These are phyloP conservation scores for Litchi chinensis DNA, from an alignment of 345 rosid genomes.

Conservation along the genomic window DNA sequence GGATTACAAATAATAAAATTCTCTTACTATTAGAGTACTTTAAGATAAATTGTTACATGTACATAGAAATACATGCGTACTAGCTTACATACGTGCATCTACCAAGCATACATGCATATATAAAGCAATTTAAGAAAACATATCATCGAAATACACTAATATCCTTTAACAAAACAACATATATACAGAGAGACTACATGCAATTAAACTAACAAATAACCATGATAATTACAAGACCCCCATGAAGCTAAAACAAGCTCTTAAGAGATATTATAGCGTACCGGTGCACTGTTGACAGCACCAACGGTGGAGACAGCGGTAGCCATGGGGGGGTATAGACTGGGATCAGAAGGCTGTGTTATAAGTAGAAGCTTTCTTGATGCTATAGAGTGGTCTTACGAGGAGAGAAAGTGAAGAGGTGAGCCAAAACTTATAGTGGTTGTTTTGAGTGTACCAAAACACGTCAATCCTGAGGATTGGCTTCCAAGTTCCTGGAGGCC, in stretches of 20 bases:
- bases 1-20: too few species aligned
- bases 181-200: neutral
- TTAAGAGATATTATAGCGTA: constrained; percentile 6
- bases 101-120: neutral
- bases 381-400: neutral
- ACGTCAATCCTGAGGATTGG: constrained; percentile 22
- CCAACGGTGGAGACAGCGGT: constrained; percentile 80
- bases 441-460: constrained; percentile 36
- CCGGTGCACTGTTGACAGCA: constrained; percentile 74
- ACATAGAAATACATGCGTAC: too few species aligned
- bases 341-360: constrained; percentile 1
- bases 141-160: neutral
- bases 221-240: neutral
- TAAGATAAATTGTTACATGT: too few species aligned
- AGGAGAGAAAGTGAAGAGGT: neutral
- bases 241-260: neutral
- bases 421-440: constrained; percentile 26
- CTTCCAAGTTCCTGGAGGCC: constrained; percentile 33
- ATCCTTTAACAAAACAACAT: neutral
- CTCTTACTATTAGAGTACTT: too few species aligned
- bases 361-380: neutral
- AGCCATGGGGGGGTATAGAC: constrained; percentile 48
- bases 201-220: too few species aligned
- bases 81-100: too few species aligned
- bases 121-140: neutral